Evolutionary conservation across 2,329 filamentous ascomycete species (phyloP).

Genomic region (Penicillium sp.): DNA sequence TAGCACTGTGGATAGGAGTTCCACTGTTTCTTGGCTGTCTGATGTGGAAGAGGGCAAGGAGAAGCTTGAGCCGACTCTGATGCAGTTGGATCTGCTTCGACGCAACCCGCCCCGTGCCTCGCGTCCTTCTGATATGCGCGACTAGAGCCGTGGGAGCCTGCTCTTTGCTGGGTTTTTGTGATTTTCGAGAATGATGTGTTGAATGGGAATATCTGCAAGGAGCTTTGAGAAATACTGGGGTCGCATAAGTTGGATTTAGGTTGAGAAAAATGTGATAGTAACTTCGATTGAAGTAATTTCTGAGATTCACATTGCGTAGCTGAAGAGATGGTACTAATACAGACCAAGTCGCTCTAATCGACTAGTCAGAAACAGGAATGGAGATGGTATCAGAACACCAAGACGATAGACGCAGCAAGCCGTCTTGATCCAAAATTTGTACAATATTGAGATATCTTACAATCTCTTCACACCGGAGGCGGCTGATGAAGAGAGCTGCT

Average conservation of each 20-base stretch:
- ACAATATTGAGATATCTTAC: slow-evolving; percentile 8
- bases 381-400: slow-evolving; percentile 23
- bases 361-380: slow-evolving; percentile 17
- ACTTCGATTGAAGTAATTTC: not conserved
- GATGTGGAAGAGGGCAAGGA: not conserved
- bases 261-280: not conserved
- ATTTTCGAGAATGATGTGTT: slow-evolving; percentile 9
- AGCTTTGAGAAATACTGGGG: not conserved
- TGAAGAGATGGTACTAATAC: slow-evolving; percentile 20
- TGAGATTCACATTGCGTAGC: not conserved
- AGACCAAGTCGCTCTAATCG: slow-evolving; percentile 5
- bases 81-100: not conserved
- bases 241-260: not conserved
- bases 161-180: slow-evolving; percentile 14
- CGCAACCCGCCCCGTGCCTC: slow-evolving; percentile 1
- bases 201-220: not conserved
- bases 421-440: slow-evolving; percentile 12
- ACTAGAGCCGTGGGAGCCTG: slow-evolving; percentile 2
- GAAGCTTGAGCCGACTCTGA: not conserved
- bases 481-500: slow-evolving; percentile 23
- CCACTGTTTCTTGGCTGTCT: not conserved
- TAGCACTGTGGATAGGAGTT: not conserved
- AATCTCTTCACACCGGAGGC: slow-evolving; percentile 21
- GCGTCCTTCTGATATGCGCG: not conserved
- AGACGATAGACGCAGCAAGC: slow-evolving; percentile 1